phyloP scores from a whole-genome alignment of 768 basidiomycete species.

The Pleurotus pulmonarius region DNA sequence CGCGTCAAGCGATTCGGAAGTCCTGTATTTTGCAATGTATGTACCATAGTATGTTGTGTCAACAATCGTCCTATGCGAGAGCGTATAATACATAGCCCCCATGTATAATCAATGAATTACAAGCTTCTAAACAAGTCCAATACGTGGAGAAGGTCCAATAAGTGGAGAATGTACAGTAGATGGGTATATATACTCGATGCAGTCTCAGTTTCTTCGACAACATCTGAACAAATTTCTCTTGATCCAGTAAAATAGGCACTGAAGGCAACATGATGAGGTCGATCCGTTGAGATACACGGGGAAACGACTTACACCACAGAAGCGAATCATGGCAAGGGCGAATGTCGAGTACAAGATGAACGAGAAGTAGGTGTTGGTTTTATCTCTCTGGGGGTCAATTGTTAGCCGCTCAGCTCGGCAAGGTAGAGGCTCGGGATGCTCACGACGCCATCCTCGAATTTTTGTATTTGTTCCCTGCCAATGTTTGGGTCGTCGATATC shows the following conservation, averaged over 20 bases:
- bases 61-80: too few relatives aligned
- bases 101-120: too few relatives aligned
- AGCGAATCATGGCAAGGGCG: conserved; percentile 49
- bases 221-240: conserved; percentile 79
- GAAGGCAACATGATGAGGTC: conserved; percentile 4
- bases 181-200: not conserved
- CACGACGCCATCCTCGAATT: conserved; percentile 12
- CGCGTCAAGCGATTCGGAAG: too few relatives aligned
- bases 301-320: conserved; percentile 44
- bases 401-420: not conserved
- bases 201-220: conserved; percentile 63
- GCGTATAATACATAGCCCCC: too few relatives aligned
- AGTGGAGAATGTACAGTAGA: not conserved
- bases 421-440: not conserved
- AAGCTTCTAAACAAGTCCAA: too few relatives aligned
- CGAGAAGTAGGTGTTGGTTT: conserved; percentile 54
- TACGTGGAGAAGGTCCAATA: too few relatives aligned
- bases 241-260: conserved; percentile 84
- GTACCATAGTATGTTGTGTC: too few relatives aligned
- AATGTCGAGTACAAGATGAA: conserved; percentile 63
- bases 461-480: not conserved
- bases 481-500: conserved; percentile 11
- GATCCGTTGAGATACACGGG: not conserved
- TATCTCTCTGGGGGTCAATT: conserved; percentile 7
- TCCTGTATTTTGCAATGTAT: too few relatives aligned